Evolutionary conservation across 2,329 filamentous ascomycete genomes (phyloP).

Genomic region (Ceratocystis destructans): DNA sequence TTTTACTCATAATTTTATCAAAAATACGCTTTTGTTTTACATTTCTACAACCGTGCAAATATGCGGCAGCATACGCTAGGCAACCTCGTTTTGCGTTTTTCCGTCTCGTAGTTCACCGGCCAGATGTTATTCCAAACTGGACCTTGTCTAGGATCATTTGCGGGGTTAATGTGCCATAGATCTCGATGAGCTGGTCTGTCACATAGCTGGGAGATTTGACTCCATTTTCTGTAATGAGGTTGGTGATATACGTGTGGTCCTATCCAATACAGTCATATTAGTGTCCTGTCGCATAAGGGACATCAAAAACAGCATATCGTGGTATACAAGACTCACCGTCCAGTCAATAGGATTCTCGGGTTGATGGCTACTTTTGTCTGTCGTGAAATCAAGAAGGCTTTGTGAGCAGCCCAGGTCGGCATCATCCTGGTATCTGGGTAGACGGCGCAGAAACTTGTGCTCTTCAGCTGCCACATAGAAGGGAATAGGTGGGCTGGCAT

Average conservation of each 20-base stretch:
- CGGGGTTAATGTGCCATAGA: slow-evolving; percentile 33
- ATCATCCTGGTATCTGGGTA: slow-evolving; percentile 51
- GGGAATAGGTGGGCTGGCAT: slow-evolving; percentile 43
- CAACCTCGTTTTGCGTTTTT: neutral
- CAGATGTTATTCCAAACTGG: slow-evolving; percentile 18
- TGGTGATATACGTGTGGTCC: slow-evolving; percentile 41
- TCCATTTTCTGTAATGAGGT: slow-evolving; percentile 63
- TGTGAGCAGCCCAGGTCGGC: slow-evolving; percentile 69
- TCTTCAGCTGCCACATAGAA: slow-evolving; percentile 90
- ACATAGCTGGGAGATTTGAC: slow-evolving; percentile 57
- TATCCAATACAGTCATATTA: slow-evolving; percentile 22
- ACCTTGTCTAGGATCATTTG: slow-evolving; percentile 20
- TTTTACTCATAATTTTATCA: too few relatives aligned
- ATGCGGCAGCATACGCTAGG: neutral
- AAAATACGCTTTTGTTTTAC: too few relatives aligned
- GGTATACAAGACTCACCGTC: slow-evolving; percentile 38
- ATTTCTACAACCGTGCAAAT: too few relatives aligned
- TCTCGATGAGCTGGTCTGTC: slow-evolving; percentile 56
- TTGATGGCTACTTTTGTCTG: slow-evolving; percentile 34
- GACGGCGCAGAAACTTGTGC: slow-evolving; percentile 83
- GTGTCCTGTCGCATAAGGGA: slow-evolving; percentile 9
- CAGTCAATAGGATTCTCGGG: slow-evolving; percentile 52
- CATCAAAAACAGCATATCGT: neutral
- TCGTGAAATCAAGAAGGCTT: slow-evolving; percentile 59
- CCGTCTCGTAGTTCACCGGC: neutral